phyloP scores from a whole-genome alignment of 2,329 filamentous ascomycete species.

The Penicillium sp. region DNA sequence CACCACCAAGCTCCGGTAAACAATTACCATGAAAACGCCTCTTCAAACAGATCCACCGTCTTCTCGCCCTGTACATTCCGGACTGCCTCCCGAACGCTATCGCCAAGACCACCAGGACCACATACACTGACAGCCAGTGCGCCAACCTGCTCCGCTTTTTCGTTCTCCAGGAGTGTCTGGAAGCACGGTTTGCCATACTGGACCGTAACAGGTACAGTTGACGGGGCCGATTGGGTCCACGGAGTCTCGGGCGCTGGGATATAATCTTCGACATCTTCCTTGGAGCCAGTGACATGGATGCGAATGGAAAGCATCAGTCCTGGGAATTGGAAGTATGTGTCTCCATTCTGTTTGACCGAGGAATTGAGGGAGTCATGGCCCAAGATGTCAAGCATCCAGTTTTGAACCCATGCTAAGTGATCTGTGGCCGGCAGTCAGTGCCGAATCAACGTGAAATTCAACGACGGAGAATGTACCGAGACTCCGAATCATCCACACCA shows the following conservation, averaged over 20 bases:
- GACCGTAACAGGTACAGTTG: conserved; percentile 27
- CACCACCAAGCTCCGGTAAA: too few relatives aligned
- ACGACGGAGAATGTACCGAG: conserved; percentile 23
- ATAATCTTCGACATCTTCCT: conserved; percentile 27
- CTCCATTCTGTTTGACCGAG: conserved; percentile 19
- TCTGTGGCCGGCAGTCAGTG: conserved; percentile 22
- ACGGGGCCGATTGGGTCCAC: conserved; percentile 27
- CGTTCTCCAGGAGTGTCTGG: conserved; percentile 21
- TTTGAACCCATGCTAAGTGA: conserved; percentile 36
- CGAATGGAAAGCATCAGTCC: conserved; percentile 29
- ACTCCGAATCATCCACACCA: conserved; percentile 36
- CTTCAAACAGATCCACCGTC: conserved; percentile 37
- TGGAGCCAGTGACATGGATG: conserved; percentile 28
- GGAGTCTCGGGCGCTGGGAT: conserved; percentile 21
- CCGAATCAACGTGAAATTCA: not conserved
- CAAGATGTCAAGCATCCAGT: conserved; percentile 34
- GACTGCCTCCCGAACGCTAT: conserved; percentile 37
- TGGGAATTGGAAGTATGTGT: conserved; percentile 27
- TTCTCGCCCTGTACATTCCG: conserved; percentile 28
- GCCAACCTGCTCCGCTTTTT: conserved; percentile 31
- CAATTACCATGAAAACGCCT: conserved; percentile 38
- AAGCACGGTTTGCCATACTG: conserved; percentile 30
- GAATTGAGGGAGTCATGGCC: conserved; percentile 26
- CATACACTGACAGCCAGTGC: conserved; percentile 41
- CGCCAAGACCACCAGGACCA: conserved; percentile 37